Percentiles rank a stretch among this genome's conserved stretches.
phyloP scores from a whole-genome alignment of 2,329 filamentous ascomycete species.

The Neurospora crassa region DNA sequence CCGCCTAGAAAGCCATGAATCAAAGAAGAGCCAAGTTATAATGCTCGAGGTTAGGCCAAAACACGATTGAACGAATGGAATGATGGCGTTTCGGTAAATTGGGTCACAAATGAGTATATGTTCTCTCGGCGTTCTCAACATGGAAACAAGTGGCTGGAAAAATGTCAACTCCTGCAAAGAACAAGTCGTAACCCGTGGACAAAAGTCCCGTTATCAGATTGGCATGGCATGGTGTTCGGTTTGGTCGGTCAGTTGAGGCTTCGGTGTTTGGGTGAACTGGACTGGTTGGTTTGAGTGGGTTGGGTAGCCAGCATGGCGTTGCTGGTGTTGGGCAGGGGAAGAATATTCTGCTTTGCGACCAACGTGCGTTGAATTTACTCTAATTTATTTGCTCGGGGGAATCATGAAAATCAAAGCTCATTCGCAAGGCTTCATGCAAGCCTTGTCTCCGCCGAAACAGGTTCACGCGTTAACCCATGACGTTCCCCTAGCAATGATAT shows the following conservation, averaged over 20 bases:
- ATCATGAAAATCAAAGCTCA: background rate
- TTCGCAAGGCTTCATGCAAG: background rate
- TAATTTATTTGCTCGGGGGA: background rate
- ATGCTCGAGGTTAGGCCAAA: background rate
- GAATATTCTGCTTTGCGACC: background rate
- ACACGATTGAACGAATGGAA: background rate
- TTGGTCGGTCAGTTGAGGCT: background rate
- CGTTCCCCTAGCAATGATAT: background rate
- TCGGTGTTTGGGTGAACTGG: background rate
- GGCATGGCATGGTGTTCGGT: background rate
- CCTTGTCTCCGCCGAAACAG: background rate
- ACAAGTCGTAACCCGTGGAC: background rate
- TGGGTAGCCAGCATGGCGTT: background rate
- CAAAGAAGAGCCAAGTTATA: background rate
- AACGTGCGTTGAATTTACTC: background rate
- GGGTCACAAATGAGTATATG: background rate
- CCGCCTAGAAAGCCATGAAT: background rate
- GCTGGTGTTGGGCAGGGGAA: background rate
- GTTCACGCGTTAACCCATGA: background rate
- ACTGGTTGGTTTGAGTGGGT: background rate
- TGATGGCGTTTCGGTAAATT: background rate
- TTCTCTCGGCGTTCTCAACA: background rate
- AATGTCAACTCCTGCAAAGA: background rate
- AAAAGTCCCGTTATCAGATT: background rate
- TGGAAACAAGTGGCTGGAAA: background rate